Conservation (phyloP, 2,329 filamentous ascomycete species). For the Leptographium galeiforme region DNA sequence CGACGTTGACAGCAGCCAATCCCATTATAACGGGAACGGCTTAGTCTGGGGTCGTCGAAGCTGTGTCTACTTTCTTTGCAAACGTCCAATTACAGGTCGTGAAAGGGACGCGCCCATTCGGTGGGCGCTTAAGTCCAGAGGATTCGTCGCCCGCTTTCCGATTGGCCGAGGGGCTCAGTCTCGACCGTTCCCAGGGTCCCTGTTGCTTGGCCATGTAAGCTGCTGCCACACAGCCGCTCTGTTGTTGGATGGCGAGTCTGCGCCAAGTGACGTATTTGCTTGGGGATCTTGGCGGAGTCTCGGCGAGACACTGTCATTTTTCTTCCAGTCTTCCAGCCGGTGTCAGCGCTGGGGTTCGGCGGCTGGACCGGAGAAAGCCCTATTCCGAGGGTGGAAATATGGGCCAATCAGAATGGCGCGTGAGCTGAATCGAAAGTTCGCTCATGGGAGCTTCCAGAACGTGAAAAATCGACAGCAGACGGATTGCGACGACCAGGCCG, state of each 20-base stretch:
- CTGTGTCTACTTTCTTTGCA: not conserved
- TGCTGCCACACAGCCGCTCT: no score
- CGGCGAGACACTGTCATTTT: not conserved
- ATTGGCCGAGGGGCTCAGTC: not conserved
- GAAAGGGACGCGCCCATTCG: not conserved
- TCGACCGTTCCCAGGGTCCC: not conserved
- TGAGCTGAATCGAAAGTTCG: not conserved
- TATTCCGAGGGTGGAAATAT: slow-evolving; percentile 1
- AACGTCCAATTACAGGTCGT: not conserved
- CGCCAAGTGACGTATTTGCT: no score
- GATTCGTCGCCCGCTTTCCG: not conserved
- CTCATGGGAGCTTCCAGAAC: slow-evolving; percentile 8
- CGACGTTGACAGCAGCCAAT: not conserved
- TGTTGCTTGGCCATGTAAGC: not conserved
- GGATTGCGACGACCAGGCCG: not conserved
- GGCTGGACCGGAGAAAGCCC: slow-evolving; percentile 4
- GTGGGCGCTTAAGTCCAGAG: not conserved
- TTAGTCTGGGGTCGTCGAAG: not conserved
- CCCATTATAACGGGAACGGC: not conserved
- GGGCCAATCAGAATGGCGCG: slow-evolving; percentile 5
- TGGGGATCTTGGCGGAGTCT: not conserved
- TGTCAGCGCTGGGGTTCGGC: not conserved
- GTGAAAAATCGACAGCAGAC: not conserved
- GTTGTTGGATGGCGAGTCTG: no score
- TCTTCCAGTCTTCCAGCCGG: not conserved